These are phyloP conservation scores for Mortierella sp. DNA, from an alignment of 371 early-diverging fungal species.

Conservation along the genomic window DNA sequence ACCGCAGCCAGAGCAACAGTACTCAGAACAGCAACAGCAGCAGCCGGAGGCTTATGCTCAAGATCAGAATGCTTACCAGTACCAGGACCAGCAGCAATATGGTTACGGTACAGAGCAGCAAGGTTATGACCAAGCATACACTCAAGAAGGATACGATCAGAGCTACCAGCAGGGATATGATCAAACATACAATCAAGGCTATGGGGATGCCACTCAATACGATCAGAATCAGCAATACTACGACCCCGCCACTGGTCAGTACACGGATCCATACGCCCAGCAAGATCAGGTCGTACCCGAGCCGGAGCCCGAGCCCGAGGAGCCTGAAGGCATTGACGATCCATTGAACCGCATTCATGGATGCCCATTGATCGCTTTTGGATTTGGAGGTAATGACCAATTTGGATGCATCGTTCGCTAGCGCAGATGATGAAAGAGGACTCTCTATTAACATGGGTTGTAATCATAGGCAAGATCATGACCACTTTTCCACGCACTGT, in stretches of 20 bases:
- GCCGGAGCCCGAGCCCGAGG: conserved; percentile 50
- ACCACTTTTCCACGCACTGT: conserved; percentile 79
- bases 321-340: conserved; percentile 60
- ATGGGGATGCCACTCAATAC: conserved; percentile 14
- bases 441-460: not conserved
- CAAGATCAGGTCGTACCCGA: conserved; percentile 31
- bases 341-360: conserved; percentile 76
- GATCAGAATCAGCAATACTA: conserved; percentile 36
- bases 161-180: conserved; percentile 13
- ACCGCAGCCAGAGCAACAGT: conserved; percentile 23
- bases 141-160: conserved; percentile 13
- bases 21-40: conserved; percentile 13
- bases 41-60: not conserved
- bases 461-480: conserved; percentile 63
- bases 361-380: conserved; percentile 82
- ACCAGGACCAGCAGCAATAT: too few relatives aligned
- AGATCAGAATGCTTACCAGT: not conserved
- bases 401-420: not conserved
- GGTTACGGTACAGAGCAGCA: too few relatives aligned
- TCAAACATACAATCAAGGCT: too few relatives aligned
- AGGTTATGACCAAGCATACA: not conserved
- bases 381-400: conserved; percentile 79
- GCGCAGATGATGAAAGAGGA: not conserved
- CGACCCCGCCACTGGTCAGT: conserved; percentile 39
- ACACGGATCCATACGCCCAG: conserved; percentile 21